Percentiles rank a stretch among this genome's conserved stretches.
Conservation (phyloP, 257 asterid species). For the Ilex aquifolium region DNA sequence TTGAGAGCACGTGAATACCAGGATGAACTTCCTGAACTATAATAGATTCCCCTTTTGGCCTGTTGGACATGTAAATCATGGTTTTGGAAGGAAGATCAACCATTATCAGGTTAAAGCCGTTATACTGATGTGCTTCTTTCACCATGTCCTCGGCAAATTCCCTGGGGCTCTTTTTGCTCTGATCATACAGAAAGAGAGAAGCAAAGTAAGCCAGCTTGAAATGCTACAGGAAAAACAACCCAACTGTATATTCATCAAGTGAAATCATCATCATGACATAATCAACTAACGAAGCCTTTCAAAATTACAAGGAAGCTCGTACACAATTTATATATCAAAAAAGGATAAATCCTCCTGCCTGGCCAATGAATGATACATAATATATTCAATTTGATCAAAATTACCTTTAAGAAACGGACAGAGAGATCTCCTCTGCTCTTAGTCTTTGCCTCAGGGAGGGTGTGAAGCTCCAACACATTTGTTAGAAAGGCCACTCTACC, state of each 20-base stretch:
- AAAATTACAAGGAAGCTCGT: no score
- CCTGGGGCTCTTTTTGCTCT: constrained; percentile 57
- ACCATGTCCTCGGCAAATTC: constrained; percentile 52
- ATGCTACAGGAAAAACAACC: no score
- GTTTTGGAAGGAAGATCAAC: constrained; percentile 41
- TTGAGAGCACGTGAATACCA: constrained; percentile 58
- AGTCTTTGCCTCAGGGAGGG: constrained; percentile 50
- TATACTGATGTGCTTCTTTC: constrained; percentile 48
- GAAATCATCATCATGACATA: no score
- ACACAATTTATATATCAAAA: no score
- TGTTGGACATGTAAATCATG: constrained; percentile 58
- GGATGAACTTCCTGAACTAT: constrained; percentile 41
- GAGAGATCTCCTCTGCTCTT: constrained; percentile 65
- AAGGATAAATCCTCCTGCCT: no score
- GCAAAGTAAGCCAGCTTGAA: no score
- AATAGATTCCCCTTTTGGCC: constrained; percentile 47
- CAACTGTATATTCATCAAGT: no score
- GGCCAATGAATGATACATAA: no score
- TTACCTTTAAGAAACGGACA: constrained; percentile 53
- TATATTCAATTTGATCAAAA: no score
- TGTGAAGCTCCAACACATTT: constrained; percentile 53
- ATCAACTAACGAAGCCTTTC: no score
- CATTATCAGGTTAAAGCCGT: constrained; percentile 62
- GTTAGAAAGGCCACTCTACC: constrained; percentile 63
- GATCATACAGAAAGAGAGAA: constrained; percentile 6